Evolutionary conservation across 1,284 basidiomycete species (phyloP).

Genomic region (Naganishia sp.): DNA sequence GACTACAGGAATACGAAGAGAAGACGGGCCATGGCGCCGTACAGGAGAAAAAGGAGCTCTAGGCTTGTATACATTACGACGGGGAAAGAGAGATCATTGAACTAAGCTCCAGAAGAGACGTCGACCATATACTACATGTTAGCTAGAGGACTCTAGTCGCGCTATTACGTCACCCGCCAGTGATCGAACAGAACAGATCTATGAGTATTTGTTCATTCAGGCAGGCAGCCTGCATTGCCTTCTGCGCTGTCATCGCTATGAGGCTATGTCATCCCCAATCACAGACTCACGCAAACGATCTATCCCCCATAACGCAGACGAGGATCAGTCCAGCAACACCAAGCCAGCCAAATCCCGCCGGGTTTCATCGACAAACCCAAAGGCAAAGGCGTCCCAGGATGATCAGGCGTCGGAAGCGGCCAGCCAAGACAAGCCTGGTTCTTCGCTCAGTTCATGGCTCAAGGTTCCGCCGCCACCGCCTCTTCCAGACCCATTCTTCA

Average conservation of each 20-base stretch:
- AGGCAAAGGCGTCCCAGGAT: background rate
- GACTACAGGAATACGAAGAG: conserved; percentile 34
- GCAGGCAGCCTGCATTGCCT: too few relatives aligned
- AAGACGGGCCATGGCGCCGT: conserved; percentile 5
- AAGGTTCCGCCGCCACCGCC: conserved; percentile 20
- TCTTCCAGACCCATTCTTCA: conserved; percentile 24
- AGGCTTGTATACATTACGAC: background rate
- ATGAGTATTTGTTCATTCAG: too few relatives aligned
- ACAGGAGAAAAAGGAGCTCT: conserved; percentile 39
- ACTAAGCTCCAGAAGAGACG: too few relatives aligned
- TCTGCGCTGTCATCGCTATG: too few relatives aligned
- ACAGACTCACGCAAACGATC: background rate
- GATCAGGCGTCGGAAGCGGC: background rate
- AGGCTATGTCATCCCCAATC: background rate
- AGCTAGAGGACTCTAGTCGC: too few relatives aligned
- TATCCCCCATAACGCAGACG: background rate
- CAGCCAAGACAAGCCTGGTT: background rate
- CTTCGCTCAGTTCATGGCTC: conserved; percentile 24
- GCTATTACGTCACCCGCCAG: too few relatives aligned
- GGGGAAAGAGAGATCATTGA: too few relatives aligned
- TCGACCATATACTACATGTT: too few relatives aligned
- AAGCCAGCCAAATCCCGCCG: conserved; percentile 13
- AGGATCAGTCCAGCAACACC: background rate
- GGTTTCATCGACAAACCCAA: background rate
- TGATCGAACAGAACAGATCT: too few relatives aligned